phyloP scores from a whole-genome alignment of 768 basidiomycete species.

The Nevesoporus exiguus region DNA sequence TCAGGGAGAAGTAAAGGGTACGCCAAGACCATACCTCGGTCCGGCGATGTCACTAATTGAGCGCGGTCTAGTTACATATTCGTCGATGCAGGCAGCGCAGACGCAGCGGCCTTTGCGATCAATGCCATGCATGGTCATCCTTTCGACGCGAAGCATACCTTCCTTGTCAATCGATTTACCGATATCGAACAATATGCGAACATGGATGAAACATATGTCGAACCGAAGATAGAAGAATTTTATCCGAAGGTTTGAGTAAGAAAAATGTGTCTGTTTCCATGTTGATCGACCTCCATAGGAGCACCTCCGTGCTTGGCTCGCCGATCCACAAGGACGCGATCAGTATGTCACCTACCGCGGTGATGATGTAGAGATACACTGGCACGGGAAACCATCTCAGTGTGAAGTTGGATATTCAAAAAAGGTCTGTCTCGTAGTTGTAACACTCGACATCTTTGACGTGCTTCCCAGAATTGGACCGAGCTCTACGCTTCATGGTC shows the following conservation, averaged over 20 bases:
- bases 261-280: neutral
- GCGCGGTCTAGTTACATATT: conserved; percentile 64
- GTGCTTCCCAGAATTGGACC: conserved; percentile 75
- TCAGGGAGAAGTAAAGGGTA: conserved; percentile 92
- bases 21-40: conserved; percentile 19
- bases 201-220: conserved; percentile 74
- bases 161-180: conserved; percentile 81
- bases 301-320: conserved; percentile 93
- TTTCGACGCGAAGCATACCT: conserved; percentile 85
- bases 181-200: conserved; percentile 83
- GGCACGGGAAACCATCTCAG: conserved; percentile 90
- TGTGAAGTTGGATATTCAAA: conserved; percentile 74
- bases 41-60: neutral
- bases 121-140: conserved; percentile 68
- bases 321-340: conserved; percentile 88
- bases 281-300: conserved; percentile 52
- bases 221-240: conserved; percentile 73
- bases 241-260: conserved; percentile 55
- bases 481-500: conserved; percentile 98
- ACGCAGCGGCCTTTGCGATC: conserved; percentile 69
- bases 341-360: conserved; percentile 94
- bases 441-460: conserved; percentile 6
- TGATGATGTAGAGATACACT: conserved; percentile 85
- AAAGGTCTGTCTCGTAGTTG: conserved; percentile 48
- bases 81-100: conserved; percentile 67